phyloP scores from a whole-genome alignment of 78 protist species.

The Thecamonas trahens region DNA sequence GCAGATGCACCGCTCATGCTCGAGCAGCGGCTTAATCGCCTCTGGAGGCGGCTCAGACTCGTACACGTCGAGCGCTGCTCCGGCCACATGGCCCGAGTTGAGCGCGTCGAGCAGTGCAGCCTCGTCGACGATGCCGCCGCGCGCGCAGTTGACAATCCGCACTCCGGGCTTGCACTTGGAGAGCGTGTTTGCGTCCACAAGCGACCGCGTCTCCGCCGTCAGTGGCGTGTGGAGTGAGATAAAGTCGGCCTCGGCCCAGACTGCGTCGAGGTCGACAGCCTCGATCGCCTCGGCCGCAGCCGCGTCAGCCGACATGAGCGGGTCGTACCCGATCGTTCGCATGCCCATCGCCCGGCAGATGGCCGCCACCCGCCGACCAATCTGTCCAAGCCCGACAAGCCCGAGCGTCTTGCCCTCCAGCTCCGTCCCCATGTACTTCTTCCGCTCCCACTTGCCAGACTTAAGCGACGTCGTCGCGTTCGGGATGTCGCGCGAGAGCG shows the following conservation, averaged over 20 bases:
- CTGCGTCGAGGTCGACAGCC: constrained; percentile 4
- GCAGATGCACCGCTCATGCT: not conserved
- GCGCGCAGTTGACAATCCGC: constrained; percentile 29
- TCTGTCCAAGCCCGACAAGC: constrained; percentile 37
- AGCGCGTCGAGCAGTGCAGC: constrained; percentile 11
- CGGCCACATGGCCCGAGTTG: constrained; percentile 16
- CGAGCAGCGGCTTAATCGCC: constrained; percentile 2
- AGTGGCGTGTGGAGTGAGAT: constrained; percentile 26
- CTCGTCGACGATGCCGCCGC: constrained; percentile 42
- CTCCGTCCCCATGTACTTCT: constrained; percentile 29
- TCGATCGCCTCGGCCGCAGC: not conserved
- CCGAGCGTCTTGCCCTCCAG: constrained; percentile 32
- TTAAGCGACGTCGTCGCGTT: not conserved
- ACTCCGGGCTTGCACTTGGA: constrained; percentile 10
- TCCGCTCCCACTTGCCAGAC: constrained; percentile 6
- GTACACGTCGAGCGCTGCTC: constrained; percentile 44
- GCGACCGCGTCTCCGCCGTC: constrained; percentile 1
- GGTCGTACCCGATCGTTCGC: constrained; percentile 30
- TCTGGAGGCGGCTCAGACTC: constrained; percentile 36
- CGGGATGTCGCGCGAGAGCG: constrained; percentile 16
- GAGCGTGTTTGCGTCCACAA: constrained; percentile 6
- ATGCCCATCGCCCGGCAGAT: not conserved
- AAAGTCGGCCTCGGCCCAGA: constrained; percentile 9
- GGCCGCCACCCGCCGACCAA: constrained; percentile 31
- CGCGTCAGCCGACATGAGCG: constrained; percentile 11